phyloP scores from a whole-genome alignment of 108 stramenopile genomes.

The Nitzschia sp. region DNA sequence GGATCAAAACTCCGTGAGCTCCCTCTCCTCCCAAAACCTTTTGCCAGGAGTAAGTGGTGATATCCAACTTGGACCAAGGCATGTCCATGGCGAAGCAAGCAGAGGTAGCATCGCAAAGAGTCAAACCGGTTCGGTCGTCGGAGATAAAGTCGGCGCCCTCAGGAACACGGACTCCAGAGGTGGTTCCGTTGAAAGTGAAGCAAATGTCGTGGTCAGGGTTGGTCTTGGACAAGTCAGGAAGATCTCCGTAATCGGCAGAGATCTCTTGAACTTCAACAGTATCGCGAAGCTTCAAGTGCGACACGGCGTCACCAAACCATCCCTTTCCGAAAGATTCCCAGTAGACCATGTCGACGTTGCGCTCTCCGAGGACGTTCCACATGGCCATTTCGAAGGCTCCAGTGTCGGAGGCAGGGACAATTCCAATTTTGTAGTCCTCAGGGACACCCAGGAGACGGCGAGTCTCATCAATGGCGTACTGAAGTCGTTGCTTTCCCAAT shows the following conservation, averaged over 20 bases:
- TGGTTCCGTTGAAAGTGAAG: conserved; percentile 99
- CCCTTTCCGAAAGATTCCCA: conserved; percentile 99
- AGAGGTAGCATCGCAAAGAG: conserved; percentile 97
- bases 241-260: conserved; percentile 92
- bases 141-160: conserved; percentile 94
- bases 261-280: conserved; percentile 81
- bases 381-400: conserved; percentile 99
- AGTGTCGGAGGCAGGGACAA: conserved; percentile 98
- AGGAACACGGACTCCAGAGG: conserved; percentile 94
- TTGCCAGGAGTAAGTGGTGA: conserved; percentile 99
- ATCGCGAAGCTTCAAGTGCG: conserved; percentile 90
- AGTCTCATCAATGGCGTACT: conserved; percentile 92
- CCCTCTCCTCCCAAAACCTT: conserved; percentile 99
- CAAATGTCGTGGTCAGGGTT: conserved; percentile 91
- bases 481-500: conserved; percentile 95
- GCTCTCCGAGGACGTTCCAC: conserved; percentile 97
- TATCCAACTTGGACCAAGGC: conserved; percentile 97
- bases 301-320: conserved; percentile 92
- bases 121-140: conserved; percentile 90
- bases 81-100: conserved; percentile 99
- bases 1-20: conserved; percentile 96
- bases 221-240: conserved; percentile 90
- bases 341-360: conserved; percentile 95
- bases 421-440: conserved; percentile 91
- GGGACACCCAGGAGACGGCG: conserved; percentile 93